These are phyloP conservation scores for Linnemannia schmuckeri DNA, from an alignment of 192 early-diverging fungal genomes.

Conservation along the genomic window DNA sequence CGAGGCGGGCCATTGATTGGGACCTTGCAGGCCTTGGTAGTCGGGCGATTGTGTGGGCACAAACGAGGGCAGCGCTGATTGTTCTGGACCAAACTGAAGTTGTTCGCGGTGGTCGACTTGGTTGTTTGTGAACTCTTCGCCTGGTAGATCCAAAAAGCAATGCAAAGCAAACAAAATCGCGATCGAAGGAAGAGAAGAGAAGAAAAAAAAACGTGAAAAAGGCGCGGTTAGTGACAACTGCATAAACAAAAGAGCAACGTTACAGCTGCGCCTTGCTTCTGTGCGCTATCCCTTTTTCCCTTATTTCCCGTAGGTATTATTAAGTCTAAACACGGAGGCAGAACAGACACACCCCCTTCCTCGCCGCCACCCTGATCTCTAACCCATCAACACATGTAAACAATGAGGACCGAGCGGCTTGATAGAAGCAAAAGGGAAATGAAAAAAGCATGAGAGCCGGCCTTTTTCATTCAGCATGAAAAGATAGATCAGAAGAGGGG, in stretches of 20 bases:
- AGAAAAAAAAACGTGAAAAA: neutral
- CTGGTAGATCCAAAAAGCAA: slow-evolving; percentile 14
- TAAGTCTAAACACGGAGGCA: neutral
- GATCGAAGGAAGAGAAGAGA: neutral
- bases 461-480: neutral
- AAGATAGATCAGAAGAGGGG: neutral
- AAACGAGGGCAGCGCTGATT: slow-evolving; percentile 17
- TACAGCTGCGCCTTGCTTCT: neutral
- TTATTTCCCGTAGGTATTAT: neutral
- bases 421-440: neutral
- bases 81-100: slow-evolving; percentile 70
- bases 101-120: slow-evolving; percentile 66
- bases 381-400: neutral
- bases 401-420: neutral
- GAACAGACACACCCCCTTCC: neutral
- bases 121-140: slow-evolving; percentile 66
- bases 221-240: neutral
- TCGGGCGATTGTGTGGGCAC: slow-evolving; percentile 37
- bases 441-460: neutral
- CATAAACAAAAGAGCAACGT: neutral
- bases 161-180: neutral
- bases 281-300: neutral
- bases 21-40: slow-evolving; percentile 65
- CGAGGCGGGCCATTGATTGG: slow-evolving; percentile 72
- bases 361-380: neutral